A percentile compares a stretch with the other conserved stretches of the same genome.
Evolutionary conservation across 495 filamentous ascomycete species (phyloP).

Genomic region (Penicillium antarcticum): DNA sequence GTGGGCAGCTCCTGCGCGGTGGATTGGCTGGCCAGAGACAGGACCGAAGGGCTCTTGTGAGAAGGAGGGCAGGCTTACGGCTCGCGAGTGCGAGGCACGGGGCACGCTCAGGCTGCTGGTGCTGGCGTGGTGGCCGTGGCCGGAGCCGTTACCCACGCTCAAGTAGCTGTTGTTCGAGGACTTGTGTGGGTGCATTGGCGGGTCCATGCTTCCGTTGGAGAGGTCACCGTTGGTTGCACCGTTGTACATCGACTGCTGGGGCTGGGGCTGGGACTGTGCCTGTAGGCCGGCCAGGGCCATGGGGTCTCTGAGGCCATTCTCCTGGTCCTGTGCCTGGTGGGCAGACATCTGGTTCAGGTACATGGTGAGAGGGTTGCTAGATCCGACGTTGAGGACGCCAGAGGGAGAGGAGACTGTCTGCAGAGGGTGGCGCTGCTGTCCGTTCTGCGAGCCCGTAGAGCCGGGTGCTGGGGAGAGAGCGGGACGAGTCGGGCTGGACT

Average conservation of each 20-base stretch:
- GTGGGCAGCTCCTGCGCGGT: constrained; percentile 47
- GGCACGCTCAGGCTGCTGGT: constrained; percentile 54
- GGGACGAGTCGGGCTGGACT: constrained; percentile 65
- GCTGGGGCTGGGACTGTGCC: constrained; percentile 58
- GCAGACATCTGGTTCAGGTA: constrained; percentile 84
- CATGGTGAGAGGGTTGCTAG: constrained; percentile 90
- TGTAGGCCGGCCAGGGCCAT: constrained; percentile 53
- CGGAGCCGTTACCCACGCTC: constrained; percentile 66
- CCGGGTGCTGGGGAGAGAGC: constrained; percentile 54
- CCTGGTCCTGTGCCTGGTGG: constrained; percentile 66
- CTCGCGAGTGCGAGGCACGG: constrained; percentile 74
- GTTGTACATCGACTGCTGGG: constrained; percentile 52
- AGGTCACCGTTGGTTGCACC: constrained; percentile 51
- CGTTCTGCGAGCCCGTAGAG: constrained; percentile 53
- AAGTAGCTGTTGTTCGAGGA: constrained; percentile 51
- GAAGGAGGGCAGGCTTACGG: constrained; percentile 78
- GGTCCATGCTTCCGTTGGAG: constrained; percentile 50
- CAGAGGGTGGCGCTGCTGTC: constrained; percentile 47
- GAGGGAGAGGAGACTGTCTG: constrained; percentile 58
- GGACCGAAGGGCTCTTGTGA: constrained; percentile 58
- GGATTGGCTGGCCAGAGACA: constrained; percentile 35
- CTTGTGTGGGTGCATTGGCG: constrained; percentile 53
- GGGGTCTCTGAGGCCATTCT: constrained; percentile 47
- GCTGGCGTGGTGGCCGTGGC: constrained; percentile 48
- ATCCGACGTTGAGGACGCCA: constrained; percentile 70